phyloP scores from a whole-genome alignment of 179 eudicot species.

The Drosera spatulata region DNA sequence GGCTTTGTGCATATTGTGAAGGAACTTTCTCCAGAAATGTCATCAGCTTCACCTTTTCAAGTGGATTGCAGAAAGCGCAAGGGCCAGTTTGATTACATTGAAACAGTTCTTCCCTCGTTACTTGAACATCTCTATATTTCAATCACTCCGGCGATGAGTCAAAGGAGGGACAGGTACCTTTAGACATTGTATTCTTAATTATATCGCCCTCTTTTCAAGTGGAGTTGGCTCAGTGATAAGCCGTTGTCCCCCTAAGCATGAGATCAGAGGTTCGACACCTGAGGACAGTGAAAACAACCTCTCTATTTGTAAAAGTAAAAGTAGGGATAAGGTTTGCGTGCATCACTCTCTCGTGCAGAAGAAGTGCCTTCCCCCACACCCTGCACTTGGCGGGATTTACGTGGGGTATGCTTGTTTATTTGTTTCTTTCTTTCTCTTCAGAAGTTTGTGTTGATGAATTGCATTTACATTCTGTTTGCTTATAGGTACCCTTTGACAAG shows the following conservation, averaged over 20 bases:
- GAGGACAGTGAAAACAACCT: too few species aligned
- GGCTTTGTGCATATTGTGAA: conserved; percentile 68
- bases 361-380: too few species aligned
- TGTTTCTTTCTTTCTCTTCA: not conserved
- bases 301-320: too few species aligned
- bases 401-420: not conserved
- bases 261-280: too few species aligned
- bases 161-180: conserved; percentile 85
- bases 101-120: conserved; percentile 76
- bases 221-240: too few species aligned
- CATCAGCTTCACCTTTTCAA: conserved; percentile 63
- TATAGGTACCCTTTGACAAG: conserved; percentile 92
- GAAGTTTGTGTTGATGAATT: not conserved
- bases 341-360: too few species aligned
- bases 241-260: too few species aligned
- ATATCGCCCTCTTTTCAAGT: not conserved
- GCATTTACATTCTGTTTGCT: not conserved
- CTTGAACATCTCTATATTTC: conserved; percentile 85
- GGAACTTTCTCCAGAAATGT: conserved; percentile 69
- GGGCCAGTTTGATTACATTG: conserved; percentile 86
- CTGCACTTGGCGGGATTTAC: too few species aligned
- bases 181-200: not conserved
- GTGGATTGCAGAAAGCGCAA: conserved; percentile 93
- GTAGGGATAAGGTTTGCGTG: too few species aligned
- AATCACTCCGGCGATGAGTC: conserved; percentile 94